Evolutionary conservation across 768 basidiomycete species (phyloP).

Genomic region (Clathrus columnatus): DNA sequence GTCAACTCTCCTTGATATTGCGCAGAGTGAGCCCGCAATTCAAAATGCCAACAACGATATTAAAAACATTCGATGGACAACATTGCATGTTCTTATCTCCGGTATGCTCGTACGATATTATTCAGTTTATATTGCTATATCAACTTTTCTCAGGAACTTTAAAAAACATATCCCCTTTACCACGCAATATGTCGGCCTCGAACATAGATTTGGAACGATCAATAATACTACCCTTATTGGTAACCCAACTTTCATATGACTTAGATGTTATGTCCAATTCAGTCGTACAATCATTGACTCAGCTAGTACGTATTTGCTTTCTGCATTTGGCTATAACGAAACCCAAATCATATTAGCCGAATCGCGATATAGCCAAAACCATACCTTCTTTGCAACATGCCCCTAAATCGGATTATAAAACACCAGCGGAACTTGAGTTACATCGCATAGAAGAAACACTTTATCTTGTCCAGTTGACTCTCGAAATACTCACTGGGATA

Average conservation of each 20-base stretch:
- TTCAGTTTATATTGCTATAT: background rate
- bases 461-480: constrained; percentile 67
- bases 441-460: constrained; percentile 64
- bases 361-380: constrained; percentile 42
- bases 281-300: constrained; percentile 43
- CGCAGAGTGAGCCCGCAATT: constrained; percentile 28
- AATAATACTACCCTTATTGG: constrained; percentile 60
- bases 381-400: constrained; percentile 53
- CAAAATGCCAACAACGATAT: constrained; percentile 23
- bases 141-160: constrained; percentile 48
- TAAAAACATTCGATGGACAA: constrained; percentile 36
- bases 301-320: constrained; percentile 34
- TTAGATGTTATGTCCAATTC: constrained; percentile 17
- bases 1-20: constrained; percentile 57
- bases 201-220: constrained; percentile 62
- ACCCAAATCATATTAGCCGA: constrained; percentile 18
- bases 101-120: constrained; percentile 34
- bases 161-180: constrained; percentile 67
- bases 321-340: background rate
- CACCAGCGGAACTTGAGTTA: constrained; percentile 57
- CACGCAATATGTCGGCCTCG: constrained; percentile 55
- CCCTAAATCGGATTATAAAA: constrained; percentile 72
- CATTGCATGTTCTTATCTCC: constrained; percentile 59
- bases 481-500: constrained; percentile 82
- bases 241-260: constrained; percentile 49